Conservation (phyloP, 495 filamentous ascomycete genomes). For the Hypoxylon lienhwacheense region DNA sequence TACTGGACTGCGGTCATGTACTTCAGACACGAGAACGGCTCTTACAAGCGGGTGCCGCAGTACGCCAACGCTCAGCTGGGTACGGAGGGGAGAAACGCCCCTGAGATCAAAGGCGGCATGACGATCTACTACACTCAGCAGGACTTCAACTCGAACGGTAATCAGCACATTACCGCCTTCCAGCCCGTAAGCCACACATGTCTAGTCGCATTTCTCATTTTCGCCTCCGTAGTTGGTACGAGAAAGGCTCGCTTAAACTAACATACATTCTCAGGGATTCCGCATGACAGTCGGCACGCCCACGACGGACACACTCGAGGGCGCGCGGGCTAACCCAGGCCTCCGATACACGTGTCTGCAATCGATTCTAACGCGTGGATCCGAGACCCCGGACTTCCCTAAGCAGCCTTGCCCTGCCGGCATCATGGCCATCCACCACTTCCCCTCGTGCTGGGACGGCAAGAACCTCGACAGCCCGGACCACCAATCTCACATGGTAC, state of each 20-base stretch:
- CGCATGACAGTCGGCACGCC: slow-evolving; percentile 57
- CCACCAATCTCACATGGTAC: slow-evolving; percentile 54
- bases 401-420: slow-evolving; percentile 45
- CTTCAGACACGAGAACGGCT: slow-evolving; percentile 54
- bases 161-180: slow-evolving; percentile 51
- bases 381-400: slow-evolving; percentile 50
- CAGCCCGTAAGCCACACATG: slow-evolving; percentile 41
- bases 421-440: slow-evolving; percentile 45
- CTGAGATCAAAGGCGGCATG: slow-evolving; percentile 54
- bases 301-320: slow-evolving; percentile 33
- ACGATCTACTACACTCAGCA: slow-evolving; percentile 57
- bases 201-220: not conserved
- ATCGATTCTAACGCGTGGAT: slow-evolving; percentile 44
- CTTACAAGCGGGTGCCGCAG: slow-evolving; percentile 52
- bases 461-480: slow-evolving; percentile 58
- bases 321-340: slow-evolving; percentile 38
- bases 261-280: slow-evolving; percentile 48
- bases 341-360: slow-evolving; percentile 53
- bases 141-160: slow-evolving; percentile 44
- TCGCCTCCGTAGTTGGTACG: not conserved
- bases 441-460: slow-evolving; percentile 57
- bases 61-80: slow-evolving; percentile 49
- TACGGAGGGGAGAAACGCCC: slow-evolving; percentile 37
- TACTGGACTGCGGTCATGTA: slow-evolving; percentile 56
- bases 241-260: not conserved